A percentile compares a stretch with the other conserved stretches of the same genome.
phyloP scores from a whole-genome alignment of 1,284 basidiomycete genomes.

The Prillingera fragicola region DNA sequence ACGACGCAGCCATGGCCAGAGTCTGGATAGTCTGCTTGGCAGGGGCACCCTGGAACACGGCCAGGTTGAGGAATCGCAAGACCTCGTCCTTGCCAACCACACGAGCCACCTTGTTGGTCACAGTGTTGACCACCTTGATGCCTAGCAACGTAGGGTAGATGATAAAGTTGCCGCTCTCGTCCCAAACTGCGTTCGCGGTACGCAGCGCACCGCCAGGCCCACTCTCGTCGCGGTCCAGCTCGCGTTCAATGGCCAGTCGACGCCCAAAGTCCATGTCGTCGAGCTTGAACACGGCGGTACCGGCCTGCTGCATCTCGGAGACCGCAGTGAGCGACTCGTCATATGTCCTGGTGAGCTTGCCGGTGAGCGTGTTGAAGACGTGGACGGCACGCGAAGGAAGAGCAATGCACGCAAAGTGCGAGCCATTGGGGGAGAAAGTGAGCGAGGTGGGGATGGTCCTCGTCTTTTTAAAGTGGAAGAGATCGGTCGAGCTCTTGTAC shows the following conservation, averaged over 20 bases:
- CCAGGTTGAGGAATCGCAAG: conserved; percentile 80
- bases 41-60: conserved; percentile 88
- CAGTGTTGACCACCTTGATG: conserved; percentile 93
- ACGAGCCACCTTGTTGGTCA: conserved; percentile 86
- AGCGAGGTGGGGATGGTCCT: conserved; percentile 87
- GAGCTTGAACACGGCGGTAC: conserved; percentile 79
- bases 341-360: conserved; percentile 85
- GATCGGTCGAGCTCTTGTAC: conserved; percentile 83
- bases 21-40: conserved; percentile 79
- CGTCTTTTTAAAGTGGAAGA: conserved; percentile 99
- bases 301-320: conserved; percentile 95
- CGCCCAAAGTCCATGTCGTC: conserved; percentile 99
- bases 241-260: conserved; percentile 82
- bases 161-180: conserved; percentile 91
- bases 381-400: conserved; percentile 88
- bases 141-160: conserved; percentile 90
- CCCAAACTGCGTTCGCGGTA: conserved; percentile 88
- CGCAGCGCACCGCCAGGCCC: conserved; percentile 43
- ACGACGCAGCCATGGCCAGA: conserved; percentile 86
- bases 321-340: conserved; percentile 89
- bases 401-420: conserved; percentile 86
- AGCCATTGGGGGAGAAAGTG: conserved; percentile 80
- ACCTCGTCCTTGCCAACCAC: conserved; percentile 92
- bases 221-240: conserved; percentile 59
- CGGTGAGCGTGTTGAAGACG: conserved; percentile 83